phyloP scores from a whole-genome alignment of 2,329 filamentous ascomycete species.

The Alternaria arborescens region DNA sequence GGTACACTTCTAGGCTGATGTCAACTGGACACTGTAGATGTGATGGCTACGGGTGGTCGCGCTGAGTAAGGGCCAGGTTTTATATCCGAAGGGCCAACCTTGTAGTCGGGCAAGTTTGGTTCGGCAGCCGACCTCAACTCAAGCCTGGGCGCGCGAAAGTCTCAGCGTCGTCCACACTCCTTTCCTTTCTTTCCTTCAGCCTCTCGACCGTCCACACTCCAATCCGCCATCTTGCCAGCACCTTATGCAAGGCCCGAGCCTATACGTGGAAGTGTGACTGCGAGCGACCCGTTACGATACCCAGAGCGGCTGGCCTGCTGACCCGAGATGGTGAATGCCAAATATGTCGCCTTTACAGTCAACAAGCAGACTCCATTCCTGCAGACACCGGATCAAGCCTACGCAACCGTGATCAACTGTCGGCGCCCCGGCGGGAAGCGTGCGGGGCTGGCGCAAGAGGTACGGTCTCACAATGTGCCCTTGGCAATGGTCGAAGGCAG shows the following conservation, averaged over 20 bases:
- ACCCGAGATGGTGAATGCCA: constrained; percentile 50
- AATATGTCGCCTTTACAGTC: constrained; percentile 51
- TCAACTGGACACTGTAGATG: constrained; percentile 15
- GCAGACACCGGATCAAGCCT: constrained; percentile 40
- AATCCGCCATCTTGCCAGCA: constrained; percentile 8
- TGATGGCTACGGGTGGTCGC: constrained; percentile 18
- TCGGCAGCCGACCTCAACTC: constrained; percentile 31
- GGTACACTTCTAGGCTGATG: constrained; percentile 2
- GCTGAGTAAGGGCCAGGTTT: constrained; percentile 26
- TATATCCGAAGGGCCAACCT: constrained; percentile 27
- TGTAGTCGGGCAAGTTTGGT: constrained; percentile 36
- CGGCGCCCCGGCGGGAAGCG: constrained; percentile 42
- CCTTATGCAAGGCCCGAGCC: constrained; percentile 24
- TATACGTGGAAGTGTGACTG: constrained; percentile 22
- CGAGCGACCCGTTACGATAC: constrained; percentile 26
- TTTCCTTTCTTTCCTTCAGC: constrained; percentile 30
- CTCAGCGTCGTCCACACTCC: constrained; percentile 38
- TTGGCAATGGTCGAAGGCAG: constrained; percentile 39
- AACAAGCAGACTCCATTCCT: constrained; percentile 46
- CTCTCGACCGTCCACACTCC: constrained; percentile 22
- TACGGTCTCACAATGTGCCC: constrained; percentile 42
- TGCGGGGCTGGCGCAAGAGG: constrained; percentile 32
- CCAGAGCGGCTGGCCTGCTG: constrained; percentile 46
- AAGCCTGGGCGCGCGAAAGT: constrained; percentile 37
- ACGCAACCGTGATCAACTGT: constrained; percentile 48